Conservation (phyloP, 164 flowering plant species). For the Annona cherimola region DNA sequence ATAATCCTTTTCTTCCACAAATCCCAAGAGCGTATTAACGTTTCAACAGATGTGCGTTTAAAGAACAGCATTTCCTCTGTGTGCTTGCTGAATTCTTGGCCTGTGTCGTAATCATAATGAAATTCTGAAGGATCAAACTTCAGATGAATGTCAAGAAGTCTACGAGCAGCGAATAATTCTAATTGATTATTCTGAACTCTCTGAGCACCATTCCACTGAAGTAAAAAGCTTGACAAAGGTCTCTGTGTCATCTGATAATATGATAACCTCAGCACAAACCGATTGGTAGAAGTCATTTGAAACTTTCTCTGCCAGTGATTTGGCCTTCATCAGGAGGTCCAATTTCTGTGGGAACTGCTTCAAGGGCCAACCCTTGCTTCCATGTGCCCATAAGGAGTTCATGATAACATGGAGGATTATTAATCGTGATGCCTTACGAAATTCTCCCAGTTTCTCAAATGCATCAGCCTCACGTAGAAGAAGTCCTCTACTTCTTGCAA, state of each 20-base stretch:
- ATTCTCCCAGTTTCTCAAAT: constrained; percentile 44
- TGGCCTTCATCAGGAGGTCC: constrained; percentile 39
- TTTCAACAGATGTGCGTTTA: constrained; percentile 29
- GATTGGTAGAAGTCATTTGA: constrained; percentile 23
- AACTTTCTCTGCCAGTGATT: constrained; percentile 25
- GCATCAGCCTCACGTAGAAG: constrained; percentile 45
- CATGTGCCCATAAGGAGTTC: constrained; percentile 42
- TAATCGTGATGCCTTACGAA: constrained; percentile 33
- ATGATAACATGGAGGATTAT: constrained; percentile 35
- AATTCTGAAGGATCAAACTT: constrained; percentile 24
- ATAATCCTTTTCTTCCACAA: constrained; percentile 34
- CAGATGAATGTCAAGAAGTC: constrained; percentile 47
- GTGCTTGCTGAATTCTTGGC: constrained; percentile 17
- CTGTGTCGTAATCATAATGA: constrained; percentile 31
- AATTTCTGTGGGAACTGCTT: constrained; percentile 36
- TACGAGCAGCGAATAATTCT: constrained; percentile 37
- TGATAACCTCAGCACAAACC: constrained; percentile 27
- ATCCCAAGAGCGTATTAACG: constrained; percentile 52
- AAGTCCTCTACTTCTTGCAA: constrained; percentile 43
- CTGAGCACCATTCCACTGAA: constrained; percentile 22
- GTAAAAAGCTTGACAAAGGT: constrained; percentile 19
- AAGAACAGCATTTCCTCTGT: constrained; percentile 16
- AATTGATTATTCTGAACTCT: constrained; percentile 24
- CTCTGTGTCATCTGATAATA: constrained; percentile 29
- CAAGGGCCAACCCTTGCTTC: constrained; percentile 56